phyloP scores from a whole-genome alignment of 345 rosid species.

The Corchorus olitorius region DNA sequence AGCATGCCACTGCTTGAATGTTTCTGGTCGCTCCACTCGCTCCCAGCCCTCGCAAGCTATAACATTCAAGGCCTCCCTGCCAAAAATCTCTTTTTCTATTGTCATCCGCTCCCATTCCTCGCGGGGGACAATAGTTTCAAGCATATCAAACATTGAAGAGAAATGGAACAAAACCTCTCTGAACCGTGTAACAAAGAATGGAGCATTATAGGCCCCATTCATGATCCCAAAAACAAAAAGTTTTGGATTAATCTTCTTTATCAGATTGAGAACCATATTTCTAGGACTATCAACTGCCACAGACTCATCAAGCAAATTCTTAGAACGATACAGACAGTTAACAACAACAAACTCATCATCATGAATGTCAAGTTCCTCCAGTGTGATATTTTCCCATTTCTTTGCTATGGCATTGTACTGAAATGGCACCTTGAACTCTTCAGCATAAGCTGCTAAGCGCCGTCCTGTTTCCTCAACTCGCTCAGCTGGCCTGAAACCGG shows the following conservation, averaged over 20 bases:
- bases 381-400: conserved; percentile 74
- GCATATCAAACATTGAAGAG: conserved; percentile 89
- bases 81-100: conserved; percentile 72
- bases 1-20: conserved; percentile 90
- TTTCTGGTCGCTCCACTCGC: conserved; percentile 94
- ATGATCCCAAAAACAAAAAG: conserved; percentile 61
- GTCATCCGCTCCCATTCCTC: conserved; percentile 74
- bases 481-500: conserved; percentile 90
- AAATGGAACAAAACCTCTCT: conserved; percentile 92
- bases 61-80: conserved; percentile 83
- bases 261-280: conserved; percentile 55
- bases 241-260: conserved; percentile 69
- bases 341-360: conserved; percentile 71
- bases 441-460: conserved; percentile 78
- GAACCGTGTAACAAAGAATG: conserved; percentile 85
- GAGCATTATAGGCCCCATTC: conserved; percentile 81
- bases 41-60: conserved; percentile 93
- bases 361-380: conserved; percentile 71
- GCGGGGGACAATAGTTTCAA: conserved; percentile 72
- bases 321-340: conserved; percentile 65
- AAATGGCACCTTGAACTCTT: conserved; percentile 74
- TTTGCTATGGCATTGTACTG: conserved; percentile 86
- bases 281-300: conserved; percentile 64
- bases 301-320: conserved; percentile 81
- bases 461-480: conserved; percentile 89